Conservation (phyloP, 2,329 filamentous ascomycete species). For the Aspergillus eucalypticola region DNA sequence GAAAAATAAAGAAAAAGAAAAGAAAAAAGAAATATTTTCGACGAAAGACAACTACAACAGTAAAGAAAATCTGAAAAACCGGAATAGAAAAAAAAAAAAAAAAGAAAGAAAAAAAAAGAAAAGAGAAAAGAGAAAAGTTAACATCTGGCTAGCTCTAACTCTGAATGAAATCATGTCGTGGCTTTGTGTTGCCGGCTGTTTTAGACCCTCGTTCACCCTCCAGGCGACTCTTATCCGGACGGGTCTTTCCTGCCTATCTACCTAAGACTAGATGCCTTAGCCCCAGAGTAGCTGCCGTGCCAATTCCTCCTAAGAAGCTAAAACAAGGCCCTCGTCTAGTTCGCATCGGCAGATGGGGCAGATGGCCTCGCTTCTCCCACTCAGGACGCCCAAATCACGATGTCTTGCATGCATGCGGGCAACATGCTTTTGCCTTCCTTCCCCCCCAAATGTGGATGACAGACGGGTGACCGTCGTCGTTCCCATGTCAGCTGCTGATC, state of each 20-base stretch:
- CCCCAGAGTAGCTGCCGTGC: neutral
- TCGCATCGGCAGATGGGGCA: constrained; percentile 15
- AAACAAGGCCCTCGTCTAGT: constrained; percentile 15
- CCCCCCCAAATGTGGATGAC: constrained; percentile 5
- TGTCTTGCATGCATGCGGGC: constrained; percentile 22
- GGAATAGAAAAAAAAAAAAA: neutral
- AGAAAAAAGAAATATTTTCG: neutral
- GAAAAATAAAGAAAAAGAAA: neutral
- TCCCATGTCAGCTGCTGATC: constrained; percentile 10
- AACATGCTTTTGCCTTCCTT: constrained; percentile 13
- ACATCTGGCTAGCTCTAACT: neutral
- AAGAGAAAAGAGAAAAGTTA: neutral
- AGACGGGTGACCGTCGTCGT: constrained; percentile 9
- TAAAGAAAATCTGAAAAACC: neutral
- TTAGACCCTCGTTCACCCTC: neutral
- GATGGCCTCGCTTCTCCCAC: constrained; percentile 7
- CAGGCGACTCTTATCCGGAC: neutral
- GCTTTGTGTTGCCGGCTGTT: neutral
- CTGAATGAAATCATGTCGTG: neutral
- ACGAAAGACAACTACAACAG: neutral
- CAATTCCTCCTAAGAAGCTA: constrained; percentile 7
- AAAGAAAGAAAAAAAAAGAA: neutral
- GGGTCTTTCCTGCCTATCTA: constrained; percentile 5
- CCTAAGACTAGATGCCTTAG: neutral
- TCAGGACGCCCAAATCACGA: constrained; percentile 15